A percentile compares a stretch with the other conserved stretches of the same genome.
phyloP scores from a whole-genome alignment of 2,329 filamentous ascomycete genomes.

The Xylariaceae sp. region DNA sequence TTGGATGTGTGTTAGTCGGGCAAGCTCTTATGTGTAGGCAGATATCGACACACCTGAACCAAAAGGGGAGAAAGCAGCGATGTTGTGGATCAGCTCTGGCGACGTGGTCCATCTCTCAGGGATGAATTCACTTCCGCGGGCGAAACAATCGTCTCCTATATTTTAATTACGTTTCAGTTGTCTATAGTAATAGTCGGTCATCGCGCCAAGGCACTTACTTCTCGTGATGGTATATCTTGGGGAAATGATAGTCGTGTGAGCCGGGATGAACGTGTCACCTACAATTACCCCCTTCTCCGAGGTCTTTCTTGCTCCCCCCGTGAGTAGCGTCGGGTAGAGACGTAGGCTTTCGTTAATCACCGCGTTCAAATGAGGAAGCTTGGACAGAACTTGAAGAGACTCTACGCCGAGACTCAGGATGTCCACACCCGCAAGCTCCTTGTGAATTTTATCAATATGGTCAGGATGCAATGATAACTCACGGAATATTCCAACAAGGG shows the following conservation, averaged over 20 bases:
- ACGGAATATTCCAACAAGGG: constrained; percentile 16
- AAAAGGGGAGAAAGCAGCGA: constrained; percentile 32
- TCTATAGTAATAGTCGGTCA: background rate
- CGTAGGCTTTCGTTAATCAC: constrained; percentile 25
- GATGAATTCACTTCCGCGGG: constrained; percentile 30
- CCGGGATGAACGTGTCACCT: constrained; percentile 11
- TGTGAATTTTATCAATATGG: constrained; percentile 13
- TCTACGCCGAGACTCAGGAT: constrained; percentile 13
- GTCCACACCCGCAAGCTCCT: constrained; percentile 16
- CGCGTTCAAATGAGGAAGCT: constrained; percentile 23
- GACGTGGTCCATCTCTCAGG: constrained; percentile 36
- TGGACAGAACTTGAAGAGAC: constrained; percentile 16
- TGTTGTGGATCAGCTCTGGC: constrained; percentile 32
- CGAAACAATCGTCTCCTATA: constrained; percentile 28
- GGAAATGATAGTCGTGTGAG: constrained; percentile 13
- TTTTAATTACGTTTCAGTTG: background rate
- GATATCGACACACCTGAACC: constrained; percentile 23
- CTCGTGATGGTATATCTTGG: constrained; percentile 20
- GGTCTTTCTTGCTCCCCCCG: constrained; percentile 20
- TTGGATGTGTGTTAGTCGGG: background rate
- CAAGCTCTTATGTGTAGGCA: background rate
- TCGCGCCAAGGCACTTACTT: constrained; percentile 39
- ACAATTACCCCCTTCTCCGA: constrained; percentile 12
- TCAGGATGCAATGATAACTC: constrained; percentile 19
- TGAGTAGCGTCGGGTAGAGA: constrained; percentile 20